Percentiles rank a stretch among this genome's conserved stretches.
Evolutionary conservation across 495 filamentous ascomycete genomes (phyloP).

Genomic region (Xylaria acuta): DNA sequence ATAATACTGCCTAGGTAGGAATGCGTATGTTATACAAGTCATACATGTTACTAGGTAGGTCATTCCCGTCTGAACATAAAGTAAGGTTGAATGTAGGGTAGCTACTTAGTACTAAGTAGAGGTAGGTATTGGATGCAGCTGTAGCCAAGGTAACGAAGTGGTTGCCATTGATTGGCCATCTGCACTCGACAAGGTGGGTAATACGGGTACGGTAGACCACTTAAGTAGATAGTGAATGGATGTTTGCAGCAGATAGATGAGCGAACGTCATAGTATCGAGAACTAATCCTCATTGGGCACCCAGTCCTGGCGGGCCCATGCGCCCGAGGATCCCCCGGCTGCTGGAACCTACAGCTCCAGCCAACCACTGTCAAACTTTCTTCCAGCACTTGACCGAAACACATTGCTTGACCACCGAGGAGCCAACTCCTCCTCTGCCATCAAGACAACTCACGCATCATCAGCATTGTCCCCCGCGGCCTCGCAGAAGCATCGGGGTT

Average conservation of each 20-base stretch:
- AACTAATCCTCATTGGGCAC: slow-evolving; percentile 2
- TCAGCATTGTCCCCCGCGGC: slow-evolving; percentile 26
- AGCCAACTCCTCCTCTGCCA: slow-evolving; percentile 14
- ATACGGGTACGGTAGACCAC: too few relatives aligned
- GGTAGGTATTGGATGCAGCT: too few relatives aligned
- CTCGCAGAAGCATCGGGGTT: slow-evolving; percentile 32
- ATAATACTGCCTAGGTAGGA: too few relatives aligned
- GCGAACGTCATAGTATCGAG: background rate
- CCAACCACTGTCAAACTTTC: slow-evolving; percentile 27
- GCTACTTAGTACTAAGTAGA: too few relatives aligned
- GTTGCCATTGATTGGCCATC: too few relatives aligned
- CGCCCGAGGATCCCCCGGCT: slow-evolving; percentile 21
- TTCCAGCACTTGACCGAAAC: slow-evolving; percentile 27
- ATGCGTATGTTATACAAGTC: background rate
- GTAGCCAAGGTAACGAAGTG: too few relatives aligned
- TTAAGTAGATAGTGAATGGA: background rate
- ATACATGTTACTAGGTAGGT: background rate
- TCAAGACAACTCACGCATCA: slow-evolving; percentile 12
- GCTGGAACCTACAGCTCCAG: slow-evolving; percentile 21
- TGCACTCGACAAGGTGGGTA: too few relatives aligned
- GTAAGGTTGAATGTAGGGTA: too few relatives aligned
- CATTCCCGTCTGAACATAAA: too few relatives aligned
- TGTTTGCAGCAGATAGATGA: background rate
- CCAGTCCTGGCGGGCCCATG: background rate
- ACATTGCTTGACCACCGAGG: slow-evolving; percentile 17